A percentile compares a stretch with the other conserved stretches of the same genome.
phyloP scores from a whole-genome alignment of 495 filamentous ascomycete genomes.

The Aspergillus ellipticus region DNA sequence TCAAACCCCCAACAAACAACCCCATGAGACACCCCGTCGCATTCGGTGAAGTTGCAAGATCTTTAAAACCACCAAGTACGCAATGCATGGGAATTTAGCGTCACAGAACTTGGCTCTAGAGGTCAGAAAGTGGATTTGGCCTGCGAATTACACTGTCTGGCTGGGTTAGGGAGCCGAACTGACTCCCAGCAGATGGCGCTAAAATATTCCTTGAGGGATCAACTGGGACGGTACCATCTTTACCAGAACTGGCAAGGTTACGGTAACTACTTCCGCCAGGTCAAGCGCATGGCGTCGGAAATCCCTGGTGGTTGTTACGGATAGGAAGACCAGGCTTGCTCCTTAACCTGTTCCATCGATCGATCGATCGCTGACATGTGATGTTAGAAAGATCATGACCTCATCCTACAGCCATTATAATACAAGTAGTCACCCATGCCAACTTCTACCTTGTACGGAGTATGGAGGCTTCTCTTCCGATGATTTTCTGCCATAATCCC shows the following conservation, averaged over 20 bases:
- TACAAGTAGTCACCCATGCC: not conserved
- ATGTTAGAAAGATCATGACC: not conserved
- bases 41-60: constrained; percentile 5
- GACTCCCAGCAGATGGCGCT: constrained; percentile 11
- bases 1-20: not conserved
- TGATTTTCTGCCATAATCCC: not conserved
- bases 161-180: not conserved
- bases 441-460: too few relatives aligned
- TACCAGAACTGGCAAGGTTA: constrained; percentile 4
- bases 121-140: not conserved
- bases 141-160: not conserved
- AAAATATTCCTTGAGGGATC: constrained; percentile 12
- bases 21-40: not conserved
- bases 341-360: constrained; percentile 1
- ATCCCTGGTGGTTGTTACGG: not conserved
- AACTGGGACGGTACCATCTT: constrained; percentile 12
- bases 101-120: constrained; percentile 1
- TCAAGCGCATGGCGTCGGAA: not conserved
- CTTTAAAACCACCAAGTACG: not conserved
- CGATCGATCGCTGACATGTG: not conserved
- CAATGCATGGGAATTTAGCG: not conserved
- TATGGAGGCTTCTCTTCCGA: not conserved
- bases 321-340: not conserved
- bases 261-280: constrained; percentile 1
- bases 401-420: not conserved